Percentiles rank a stretch among this genome's conserved stretches.
phyloP scores from a whole-genome alignment of 106 monocot genomes.

The Narthecium ossifragum region DNA sequence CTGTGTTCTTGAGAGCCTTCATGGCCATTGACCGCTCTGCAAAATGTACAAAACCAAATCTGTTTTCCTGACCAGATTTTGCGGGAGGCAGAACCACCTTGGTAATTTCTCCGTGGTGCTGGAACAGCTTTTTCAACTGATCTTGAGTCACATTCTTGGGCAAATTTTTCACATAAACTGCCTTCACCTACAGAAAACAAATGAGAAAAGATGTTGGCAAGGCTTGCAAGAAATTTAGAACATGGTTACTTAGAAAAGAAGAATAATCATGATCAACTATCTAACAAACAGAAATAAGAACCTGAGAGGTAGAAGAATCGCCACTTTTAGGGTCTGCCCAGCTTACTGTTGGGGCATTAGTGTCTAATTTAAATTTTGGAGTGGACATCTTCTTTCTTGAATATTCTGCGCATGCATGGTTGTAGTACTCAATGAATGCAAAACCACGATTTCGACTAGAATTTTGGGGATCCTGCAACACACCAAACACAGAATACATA shows the following conservation, averaged over 20 bases:
- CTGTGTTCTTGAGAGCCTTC: conserved; percentile 79
- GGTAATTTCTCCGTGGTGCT: conserved; percentile 78
- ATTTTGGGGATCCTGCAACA: conserved; percentile 57
- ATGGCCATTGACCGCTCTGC: conserved; percentile 61
- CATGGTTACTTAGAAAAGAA: not conserved
- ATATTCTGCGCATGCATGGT: conserved; percentile 94
- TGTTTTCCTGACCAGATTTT: conserved; percentile 78
- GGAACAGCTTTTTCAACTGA: conserved; percentile 71
- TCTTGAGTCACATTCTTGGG: conserved; percentile 76
- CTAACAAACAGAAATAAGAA: conserved; percentile 12
- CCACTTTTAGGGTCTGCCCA: conserved; percentile 84
- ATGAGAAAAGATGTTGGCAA: not conserved
- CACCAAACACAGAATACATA: not conserved
- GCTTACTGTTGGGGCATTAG: conserved; percentile 81
- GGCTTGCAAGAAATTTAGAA: not conserved
- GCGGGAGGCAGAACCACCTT: conserved; percentile 80
- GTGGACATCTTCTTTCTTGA: conserved; percentile 76
- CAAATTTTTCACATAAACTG: conserved; percentile 92
- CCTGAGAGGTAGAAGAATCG: conserved; percentile 75
- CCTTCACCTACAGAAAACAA: conserved; percentile 54
- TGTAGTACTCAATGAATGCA: conserved; percentile 92
- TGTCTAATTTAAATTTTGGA: conserved; percentile 76
- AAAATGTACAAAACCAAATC: conserved; percentile 97
- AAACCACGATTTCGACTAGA: conserved; percentile 70
- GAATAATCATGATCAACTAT: not conserved